phyloP scores from a whole-genome alignment of 768 basidiomycete species.

The Leccinellum albellum region DNA sequence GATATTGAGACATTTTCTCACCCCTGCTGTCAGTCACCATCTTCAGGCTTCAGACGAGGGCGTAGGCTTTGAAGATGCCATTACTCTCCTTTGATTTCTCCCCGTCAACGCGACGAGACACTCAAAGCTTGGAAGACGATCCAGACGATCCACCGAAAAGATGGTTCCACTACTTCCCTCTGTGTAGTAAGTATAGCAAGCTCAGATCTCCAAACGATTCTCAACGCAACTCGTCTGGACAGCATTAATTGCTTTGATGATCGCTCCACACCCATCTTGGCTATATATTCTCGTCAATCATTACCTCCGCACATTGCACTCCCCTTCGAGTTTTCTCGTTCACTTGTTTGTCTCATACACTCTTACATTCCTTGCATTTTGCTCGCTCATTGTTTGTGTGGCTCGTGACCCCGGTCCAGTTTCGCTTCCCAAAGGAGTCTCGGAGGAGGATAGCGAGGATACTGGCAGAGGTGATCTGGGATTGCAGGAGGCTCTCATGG shows the following conservation, averaged over 20 bases:
- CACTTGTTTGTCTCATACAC: slow-evolving; percentile 62
- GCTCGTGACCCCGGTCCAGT: slow-evolving; percentile 74
- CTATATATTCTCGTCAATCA: slow-evolving; percentile 65
- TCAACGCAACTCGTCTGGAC: slow-evolving; percentile 3
- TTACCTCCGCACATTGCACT: slow-evolving; percentile 53
- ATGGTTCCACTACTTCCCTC: slow-evolving; percentile 59
- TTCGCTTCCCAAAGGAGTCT: slow-evolving; percentile 17
- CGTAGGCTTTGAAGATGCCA: slow-evolving; percentile 18
- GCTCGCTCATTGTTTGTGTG: slow-evolving; percentile 69
- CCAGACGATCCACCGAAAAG: slow-evolving; percentile 38
- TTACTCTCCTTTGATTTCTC: slow-evolving; percentile 29
- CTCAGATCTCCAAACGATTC: neutral
- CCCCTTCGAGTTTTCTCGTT: slow-evolving; percentile 41
- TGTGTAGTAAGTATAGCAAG: slow-evolving; percentile 44
- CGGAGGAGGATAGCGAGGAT: slow-evolving; percentile 27
- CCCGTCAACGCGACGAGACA: slow-evolving; percentile 12
- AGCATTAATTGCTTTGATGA: slow-evolving; percentile 54
- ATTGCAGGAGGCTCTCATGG: slow-evolving; percentile 60
- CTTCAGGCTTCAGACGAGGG: neutral
- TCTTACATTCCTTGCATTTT: slow-evolving; percentile 65
- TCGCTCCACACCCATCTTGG: slow-evolving; percentile 73
- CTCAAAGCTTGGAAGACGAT: slow-evolving; percentile 24
- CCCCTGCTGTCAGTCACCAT: neutral
- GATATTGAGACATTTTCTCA: neutral
- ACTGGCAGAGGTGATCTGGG: slow-evolving; percentile 41